A percentile compares a stretch with the other conserved stretches of the same genome.
Conservation (phyloP, 2,329 filamentous ascomycete species). For the Alternaria rosae region DNA sequence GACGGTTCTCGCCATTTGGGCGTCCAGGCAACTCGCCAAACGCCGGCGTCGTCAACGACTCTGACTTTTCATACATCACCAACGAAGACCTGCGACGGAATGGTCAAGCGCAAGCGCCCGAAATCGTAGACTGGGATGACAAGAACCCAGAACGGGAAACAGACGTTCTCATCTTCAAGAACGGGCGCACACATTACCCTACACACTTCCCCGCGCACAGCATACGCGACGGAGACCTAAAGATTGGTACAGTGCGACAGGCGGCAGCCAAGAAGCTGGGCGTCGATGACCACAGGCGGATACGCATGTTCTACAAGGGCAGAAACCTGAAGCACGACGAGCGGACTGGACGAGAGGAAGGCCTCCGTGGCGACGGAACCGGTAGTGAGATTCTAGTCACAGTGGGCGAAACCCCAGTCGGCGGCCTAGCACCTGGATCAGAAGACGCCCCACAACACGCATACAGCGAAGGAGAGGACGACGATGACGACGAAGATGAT, state of each 20-base stretch:
- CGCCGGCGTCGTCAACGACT: slow-evolving; percentile 70
- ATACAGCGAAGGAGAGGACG: slow-evolving; percentile 48
- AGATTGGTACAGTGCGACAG: slow-evolving; percentile 70
- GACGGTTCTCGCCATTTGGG: slow-evolving; percentile 59
- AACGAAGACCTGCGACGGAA: slow-evolving; percentile 69
- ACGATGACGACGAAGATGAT: slow-evolving; percentile 48
- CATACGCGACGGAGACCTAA: slow-evolving; percentile 76
- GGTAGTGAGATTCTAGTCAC: slow-evolving; percentile 67
- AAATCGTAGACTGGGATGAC: slow-evolving; percentile 50
- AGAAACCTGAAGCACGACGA: slow-evolving; percentile 71
- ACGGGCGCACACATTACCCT: slow-evolving; percentile 70
- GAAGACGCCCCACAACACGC: slow-evolving; percentile 42
- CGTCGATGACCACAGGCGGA: slow-evolving; percentile 62
- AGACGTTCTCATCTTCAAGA: slow-evolving; percentile 74
- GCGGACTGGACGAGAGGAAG: slow-evolving; percentile 64
- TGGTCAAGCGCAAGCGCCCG: slow-evolving; percentile 51
- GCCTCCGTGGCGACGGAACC: slow-evolving; percentile 64
- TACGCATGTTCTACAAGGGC: slow-evolving; percentile 79
- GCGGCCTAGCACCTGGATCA: slow-evolving; percentile 47
- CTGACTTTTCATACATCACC: slow-evolving; percentile 85
- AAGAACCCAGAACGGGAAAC: slow-evolving; percentile 62
- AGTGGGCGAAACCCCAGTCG: slow-evolving; percentile 60
- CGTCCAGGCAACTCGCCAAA: slow-evolving; percentile 49
- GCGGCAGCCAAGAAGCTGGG: slow-evolving; percentile 73
- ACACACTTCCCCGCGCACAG: slow-evolving; percentile 77